These are phyloP conservation scores for Gynostemma pentaphyllum DNA, from an alignment of 306 rosid species.

Conservation along the genomic window DNA sequence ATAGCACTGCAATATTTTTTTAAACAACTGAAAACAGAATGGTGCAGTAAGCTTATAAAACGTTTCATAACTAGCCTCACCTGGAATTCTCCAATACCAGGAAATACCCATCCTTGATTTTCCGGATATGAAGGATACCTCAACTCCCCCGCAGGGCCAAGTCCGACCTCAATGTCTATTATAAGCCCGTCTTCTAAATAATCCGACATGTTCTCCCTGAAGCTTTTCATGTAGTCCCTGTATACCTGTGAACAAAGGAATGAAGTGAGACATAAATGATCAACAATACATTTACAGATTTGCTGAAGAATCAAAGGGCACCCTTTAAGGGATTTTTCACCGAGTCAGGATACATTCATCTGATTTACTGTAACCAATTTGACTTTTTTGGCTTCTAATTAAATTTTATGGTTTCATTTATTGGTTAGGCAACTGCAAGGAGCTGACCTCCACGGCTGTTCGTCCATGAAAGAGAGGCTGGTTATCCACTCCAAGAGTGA, in stretches of 20 bases:
- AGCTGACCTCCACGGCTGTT: constrained; percentile 64
- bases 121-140: constrained; percentile 69
- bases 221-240: constrained; percentile 67
- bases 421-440: neutral
- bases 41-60: neutral
- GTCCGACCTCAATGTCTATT: constrained; percentile 84
- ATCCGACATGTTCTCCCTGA: constrained; percentile 65
- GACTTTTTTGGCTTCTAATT: neutral
- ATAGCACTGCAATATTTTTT: constrained; percentile 47
- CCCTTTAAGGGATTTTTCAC: neutral
- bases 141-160: constrained; percentile 90
- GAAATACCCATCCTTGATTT: constrained; percentile 66
- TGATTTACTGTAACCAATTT: neutral
- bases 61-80: constrained; percentile 26
- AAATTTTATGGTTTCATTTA: neutral
- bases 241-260: constrained; percentile 31
- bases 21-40: neutral
- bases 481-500: constrained; percentile 64
- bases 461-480: constrained; percentile 51
- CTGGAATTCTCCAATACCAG: constrained; percentile 96
- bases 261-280: neutral
- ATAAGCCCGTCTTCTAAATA: constrained; percentile 55
- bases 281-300: neutral
- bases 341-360: neutral
- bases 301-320: neutral